phyloP scores from a whole-genome alignment of 306 rosid species.

The Inga laurina region DNA sequence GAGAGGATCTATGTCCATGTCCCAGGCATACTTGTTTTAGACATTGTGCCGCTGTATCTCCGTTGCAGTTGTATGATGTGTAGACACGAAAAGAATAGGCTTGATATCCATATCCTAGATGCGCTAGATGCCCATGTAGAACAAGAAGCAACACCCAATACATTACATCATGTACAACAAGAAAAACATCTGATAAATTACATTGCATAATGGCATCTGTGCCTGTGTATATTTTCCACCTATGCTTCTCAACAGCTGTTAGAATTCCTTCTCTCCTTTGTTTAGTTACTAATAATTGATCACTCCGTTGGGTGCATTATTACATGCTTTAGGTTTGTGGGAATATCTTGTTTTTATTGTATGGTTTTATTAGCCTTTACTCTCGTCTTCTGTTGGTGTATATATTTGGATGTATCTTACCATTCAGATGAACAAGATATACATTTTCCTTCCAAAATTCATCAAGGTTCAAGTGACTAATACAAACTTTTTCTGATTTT shows the following conservation, averaged over 20 bases:
- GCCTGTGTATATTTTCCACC: constrained; percentile 56
- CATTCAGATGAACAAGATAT: background rate
- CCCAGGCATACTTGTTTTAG: background rate
- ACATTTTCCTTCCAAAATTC: background rate
- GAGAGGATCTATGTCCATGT: background rate
- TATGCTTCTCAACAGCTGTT: constrained; percentile 35
- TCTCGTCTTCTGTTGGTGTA: background rate
- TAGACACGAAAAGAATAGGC: background rate
- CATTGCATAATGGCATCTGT: constrained; percentile 45
- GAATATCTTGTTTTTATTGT: background rate
- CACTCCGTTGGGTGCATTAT: constrained; percentile 12
- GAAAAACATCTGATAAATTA: constrained; percentile 27
- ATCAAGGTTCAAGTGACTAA: background rate
- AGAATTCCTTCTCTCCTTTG: constrained; percentile 21
- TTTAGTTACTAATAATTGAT: constrained; percentile 19
- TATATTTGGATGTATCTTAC: background rate
- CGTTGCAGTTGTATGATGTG: background rate
- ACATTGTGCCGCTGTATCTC: background rate
- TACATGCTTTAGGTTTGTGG: constrained; percentile 7
- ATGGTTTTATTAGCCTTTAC: background rate
- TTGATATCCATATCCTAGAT: background rate
- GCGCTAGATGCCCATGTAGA: background rate
- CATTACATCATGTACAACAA: constrained; percentile 29
- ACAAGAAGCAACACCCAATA: background rate
- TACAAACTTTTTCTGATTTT: background rate